A percentile compares a stretch with the other conserved stretches of the same genome.
Conservation (phyloP, 345 rosid genomes). For the Gossypium stocksii region DNA sequence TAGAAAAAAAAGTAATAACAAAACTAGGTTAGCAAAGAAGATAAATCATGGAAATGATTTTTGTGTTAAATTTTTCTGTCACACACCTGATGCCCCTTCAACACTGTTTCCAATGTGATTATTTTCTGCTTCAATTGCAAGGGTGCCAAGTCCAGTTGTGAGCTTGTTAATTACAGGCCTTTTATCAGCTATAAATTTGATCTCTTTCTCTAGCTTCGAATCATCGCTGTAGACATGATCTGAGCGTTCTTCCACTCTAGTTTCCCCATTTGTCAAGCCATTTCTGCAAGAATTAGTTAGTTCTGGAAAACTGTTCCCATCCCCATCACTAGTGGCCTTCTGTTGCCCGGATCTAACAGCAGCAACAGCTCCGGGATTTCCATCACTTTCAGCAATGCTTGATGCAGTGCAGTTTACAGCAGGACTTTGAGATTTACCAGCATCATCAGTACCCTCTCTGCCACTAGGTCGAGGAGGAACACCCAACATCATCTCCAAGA, state of each 20-base stretch:
- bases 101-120: conserved; percentile 33
- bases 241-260: conserved; percentile 28
- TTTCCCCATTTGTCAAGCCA: conserved; percentile 43
- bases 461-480: conserved; percentile 46
- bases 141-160: conserved; percentile 27
- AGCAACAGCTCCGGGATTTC: conserved; percentile 35
- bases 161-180: conserved; percentile 32
- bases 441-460: conserved; percentile 42
- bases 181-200: conserved; percentile 41
- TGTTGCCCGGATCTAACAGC: conserved; percentile 27
- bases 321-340: conserved; percentile 26
- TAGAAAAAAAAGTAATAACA: not conserved
- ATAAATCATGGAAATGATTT: not conserved
- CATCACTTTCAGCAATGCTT: conserved; percentile 46
- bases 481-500: conserved; percentile 81
- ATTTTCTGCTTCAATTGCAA: conserved; percentile 43
- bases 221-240: conserved; percentile 40
- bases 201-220: conserved; percentile 43
- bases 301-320: conserved; percentile 41
- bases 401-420: conserved; percentile 33
- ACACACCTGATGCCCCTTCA: conserved; percentile 47
- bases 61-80: not conserved
- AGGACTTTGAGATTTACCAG: conserved; percentile 32
- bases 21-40: not conserved
- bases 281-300: conserved; percentile 37